Percentiles rank a stretch among this genome's conserved stretches.
Evolutionary conservation across 768 basidiomycete genomes (phyloP).

Genomic region (Sporobolomyces pararoseus): DNA sequence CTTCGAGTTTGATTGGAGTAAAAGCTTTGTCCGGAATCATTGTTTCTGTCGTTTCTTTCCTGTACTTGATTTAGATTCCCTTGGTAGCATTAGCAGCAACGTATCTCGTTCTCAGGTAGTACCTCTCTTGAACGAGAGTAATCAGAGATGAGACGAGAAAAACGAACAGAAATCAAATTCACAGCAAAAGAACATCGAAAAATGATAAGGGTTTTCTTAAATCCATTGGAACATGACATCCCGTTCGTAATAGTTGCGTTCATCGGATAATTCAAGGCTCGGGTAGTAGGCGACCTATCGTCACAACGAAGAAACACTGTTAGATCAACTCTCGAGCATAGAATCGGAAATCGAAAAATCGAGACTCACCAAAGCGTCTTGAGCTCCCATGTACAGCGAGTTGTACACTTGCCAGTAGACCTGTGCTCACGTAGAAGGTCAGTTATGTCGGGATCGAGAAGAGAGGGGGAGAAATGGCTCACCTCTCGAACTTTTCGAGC

Average conservation of each 20-base stretch:
- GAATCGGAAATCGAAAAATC: too few relatives aligned
- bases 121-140: too few relatives aligned
- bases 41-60: background rate
- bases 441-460: background rate
- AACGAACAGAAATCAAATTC: background rate
- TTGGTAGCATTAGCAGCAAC: too few relatives aligned
- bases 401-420: conserved; percentile 60
- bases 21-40: background rate
- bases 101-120: too few relatives aligned
- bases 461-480: conserved; percentile 42
- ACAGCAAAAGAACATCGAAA: background rate
- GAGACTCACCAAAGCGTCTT: conserved; percentile 70
- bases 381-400: conserved; percentile 77
- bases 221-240: conserved; percentile 54
- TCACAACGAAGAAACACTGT: too few relatives aligned
- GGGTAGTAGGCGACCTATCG: conserved; percentile 86
- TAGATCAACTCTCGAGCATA: too few relatives aligned
- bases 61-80: background rate
- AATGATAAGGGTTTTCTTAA: background rate
- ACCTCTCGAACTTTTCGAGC: conserved; percentile 95
- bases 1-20: background rate
- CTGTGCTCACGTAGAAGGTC: background rate
- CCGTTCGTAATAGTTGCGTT: conserved; percentile 81
- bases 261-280: conserved; percentile 76
- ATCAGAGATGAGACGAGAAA: too few relatives aligned